A percentile compares a stretch with the other conserved stretches of the same genome.
Evolutionary conservation across 2,329 filamentous ascomycete species (phyloP).

Genomic region (Catunica adiposa): DNA sequence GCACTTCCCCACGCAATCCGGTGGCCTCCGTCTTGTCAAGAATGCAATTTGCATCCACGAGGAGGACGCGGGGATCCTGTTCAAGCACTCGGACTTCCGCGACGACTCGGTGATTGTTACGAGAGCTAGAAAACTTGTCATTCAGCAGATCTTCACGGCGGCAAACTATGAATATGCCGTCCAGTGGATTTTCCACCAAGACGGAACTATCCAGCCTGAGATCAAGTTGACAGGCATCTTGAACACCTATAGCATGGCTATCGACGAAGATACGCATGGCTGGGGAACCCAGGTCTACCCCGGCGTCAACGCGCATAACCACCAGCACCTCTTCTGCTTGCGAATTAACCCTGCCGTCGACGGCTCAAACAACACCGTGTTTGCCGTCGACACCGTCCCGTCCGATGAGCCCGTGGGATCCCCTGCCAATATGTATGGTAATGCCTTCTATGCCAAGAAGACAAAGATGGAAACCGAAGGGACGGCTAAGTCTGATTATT

Average conservation of each 20-base stretch:
- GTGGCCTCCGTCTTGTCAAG: slow-evolving; percentile 65
- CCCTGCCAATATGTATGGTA: slow-evolving; percentile 71
- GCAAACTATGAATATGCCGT: slow-evolving; percentile 83
- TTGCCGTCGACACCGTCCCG: slow-evolving; percentile 59
- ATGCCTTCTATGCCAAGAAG: slow-evolving; percentile 74
- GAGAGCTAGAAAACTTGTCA: slow-evolving; percentile 65
- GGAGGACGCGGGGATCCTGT: slow-evolving; percentile 78
- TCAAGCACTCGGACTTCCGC: slow-evolving; percentile 89
- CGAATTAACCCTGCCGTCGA: slow-evolving; percentile 79
- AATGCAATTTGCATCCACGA: slow-evolving; percentile 94
- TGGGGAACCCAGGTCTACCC: slow-evolving; percentile 90
- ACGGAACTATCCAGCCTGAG: slow-evolving; percentile 81
- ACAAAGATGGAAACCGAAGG: slow-evolving; percentile 59
- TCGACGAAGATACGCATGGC: slow-evolving; percentile 63
- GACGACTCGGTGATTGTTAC: slow-evolving; percentile 79
- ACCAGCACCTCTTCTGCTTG: slow-evolving; percentile 88
- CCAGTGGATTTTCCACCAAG: slow-evolving; percentile 82
- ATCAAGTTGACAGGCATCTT: slow-evolving; percentile 84
- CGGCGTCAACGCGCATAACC: slow-evolving; percentile 83
- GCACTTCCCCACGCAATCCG: slow-evolving; percentile 62
- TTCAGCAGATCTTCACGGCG: slow-evolving; percentile 86
- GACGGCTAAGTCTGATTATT: slow-evolving; percentile 60
- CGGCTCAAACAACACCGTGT: slow-evolving; percentile 68
- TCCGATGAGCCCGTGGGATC: slow-evolving; percentile 58
- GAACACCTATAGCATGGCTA: slow-evolving; percentile 73